phyloP scores from a whole-genome alignment of 2,329 filamentous ascomycete species.

The Alternaria ventricosa region DNA sequence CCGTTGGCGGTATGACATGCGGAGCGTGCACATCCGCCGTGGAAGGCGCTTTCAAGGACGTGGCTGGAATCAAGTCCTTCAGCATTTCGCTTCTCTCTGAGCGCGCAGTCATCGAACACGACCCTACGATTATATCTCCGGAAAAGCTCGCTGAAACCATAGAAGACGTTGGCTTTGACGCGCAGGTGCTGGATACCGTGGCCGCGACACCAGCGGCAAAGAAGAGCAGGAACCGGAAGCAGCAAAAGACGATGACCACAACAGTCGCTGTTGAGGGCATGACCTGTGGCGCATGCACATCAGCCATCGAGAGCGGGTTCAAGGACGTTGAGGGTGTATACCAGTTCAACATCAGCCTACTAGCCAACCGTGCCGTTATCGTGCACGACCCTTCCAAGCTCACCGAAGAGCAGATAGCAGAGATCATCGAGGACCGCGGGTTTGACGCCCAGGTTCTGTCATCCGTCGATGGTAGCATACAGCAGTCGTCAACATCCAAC shows the following conservation, averaged over 20 bases:
- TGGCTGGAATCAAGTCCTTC: conserved; percentile 75
- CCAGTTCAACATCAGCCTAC: conserved; percentile 92
- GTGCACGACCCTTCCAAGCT: conserved; percentile 79
- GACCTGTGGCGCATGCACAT: conserved; percentile 97
- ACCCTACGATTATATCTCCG: conserved; percentile 61
- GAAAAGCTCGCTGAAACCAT: conserved; percentile 65
- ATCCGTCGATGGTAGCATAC: conserved; percentile 66
- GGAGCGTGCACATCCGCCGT: conserved; percentile 87
- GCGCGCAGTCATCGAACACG: conserved; percentile 84
- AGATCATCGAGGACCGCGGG: conserved; percentile 86
- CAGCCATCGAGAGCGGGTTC: conserved; percentile 86
- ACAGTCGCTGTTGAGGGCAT: conserved; percentile 93
- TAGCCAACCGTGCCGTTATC: conserved; percentile 90
- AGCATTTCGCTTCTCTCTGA: conserved; percentile 85
- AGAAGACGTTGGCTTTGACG: conserved; percentile 78
- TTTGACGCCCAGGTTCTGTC: conserved; percentile 87
- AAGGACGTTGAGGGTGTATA: conserved; percentile 76
- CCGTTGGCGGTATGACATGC: conserved; percentile 88
- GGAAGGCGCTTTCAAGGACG: conserved; percentile 78
- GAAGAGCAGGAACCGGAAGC: conserved; percentile 48
- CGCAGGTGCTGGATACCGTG: conserved; percentile 76
- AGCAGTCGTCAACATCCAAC: conserved; percentile 61
- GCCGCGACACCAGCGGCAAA: conserved; percentile 47
- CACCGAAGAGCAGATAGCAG: conserved; percentile 73
- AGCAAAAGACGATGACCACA: conserved; percentile 67